Evolutionary conservation across 495 filamentous ascomycete species (phyloP).

Genomic region (Aspergillus taichungensis): DNA sequence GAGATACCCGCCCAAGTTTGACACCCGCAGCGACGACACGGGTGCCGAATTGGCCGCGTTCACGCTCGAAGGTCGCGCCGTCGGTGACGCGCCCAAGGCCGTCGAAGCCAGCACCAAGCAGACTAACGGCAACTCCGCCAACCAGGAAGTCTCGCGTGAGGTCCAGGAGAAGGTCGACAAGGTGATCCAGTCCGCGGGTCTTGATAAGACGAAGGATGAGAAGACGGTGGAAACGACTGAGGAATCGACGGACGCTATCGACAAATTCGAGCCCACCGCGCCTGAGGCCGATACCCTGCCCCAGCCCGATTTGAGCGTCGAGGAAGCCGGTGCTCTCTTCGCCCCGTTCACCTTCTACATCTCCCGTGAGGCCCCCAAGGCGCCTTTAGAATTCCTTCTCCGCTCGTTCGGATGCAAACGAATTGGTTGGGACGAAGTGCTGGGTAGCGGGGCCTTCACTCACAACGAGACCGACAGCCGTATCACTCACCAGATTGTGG

Average conservation of each 20-base stretch:
- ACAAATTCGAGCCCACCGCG: conserved; percentile 76
- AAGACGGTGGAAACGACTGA: conserved; percentile 33
- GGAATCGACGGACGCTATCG: conserved; percentile 59
- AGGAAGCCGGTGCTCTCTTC: conserved; percentile 59
- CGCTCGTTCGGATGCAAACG: conserved; percentile 93
- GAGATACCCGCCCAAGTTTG: conserved; percentile 92
- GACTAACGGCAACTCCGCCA: conserved; percentile 24
- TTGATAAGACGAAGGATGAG: conserved; percentile 36
- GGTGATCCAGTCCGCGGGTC: conserved; percentile 36
- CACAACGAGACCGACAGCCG: conserved; percentile 74
- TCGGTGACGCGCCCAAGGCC: conserved; percentile 45
- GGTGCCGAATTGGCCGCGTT: conserved; percentile 91
- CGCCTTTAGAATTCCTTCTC: conserved; percentile 87
- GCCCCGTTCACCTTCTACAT: conserved; percentile 82
- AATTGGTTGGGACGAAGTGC: conserved; percentile 82
- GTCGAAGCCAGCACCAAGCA: conserved; percentile 43
- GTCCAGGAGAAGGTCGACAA: conserved; percentile 49
- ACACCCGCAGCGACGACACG: conserved; percentile 73
- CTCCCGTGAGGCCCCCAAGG: conserved; percentile 85
- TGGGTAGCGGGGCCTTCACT: conserved; percentile 88
- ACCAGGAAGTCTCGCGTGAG: conserved; percentile 38
- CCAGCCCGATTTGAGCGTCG: conserved; percentile 61
- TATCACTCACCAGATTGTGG: conserved; percentile 95
- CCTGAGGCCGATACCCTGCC: conserved; percentile 75
- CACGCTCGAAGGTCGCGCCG: conserved; percentile 64